Conservation (phyloP, 805 yeast genomes). For the Ogataea haglerorum region DNA sequence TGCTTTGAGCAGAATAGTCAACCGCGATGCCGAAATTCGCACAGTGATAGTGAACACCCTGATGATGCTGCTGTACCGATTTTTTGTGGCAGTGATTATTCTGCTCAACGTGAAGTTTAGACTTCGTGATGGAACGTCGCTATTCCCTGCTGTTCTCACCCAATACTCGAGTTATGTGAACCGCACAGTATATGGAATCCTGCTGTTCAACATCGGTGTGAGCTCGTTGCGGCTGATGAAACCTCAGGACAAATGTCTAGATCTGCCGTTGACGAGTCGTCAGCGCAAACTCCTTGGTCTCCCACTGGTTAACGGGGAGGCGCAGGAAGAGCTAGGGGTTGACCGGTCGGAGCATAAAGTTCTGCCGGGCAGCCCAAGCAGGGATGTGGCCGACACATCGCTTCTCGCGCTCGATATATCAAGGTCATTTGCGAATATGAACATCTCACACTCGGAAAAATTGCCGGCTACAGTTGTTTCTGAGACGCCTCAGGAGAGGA, state of each 20-base stretch:
- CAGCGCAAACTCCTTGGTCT: slow-evolving; percentile 49
- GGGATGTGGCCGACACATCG: slow-evolving; percentile 18
- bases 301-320: slow-evolving; percentile 13
- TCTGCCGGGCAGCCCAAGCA: slow-evolving; percentile 2
- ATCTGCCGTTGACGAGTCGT: slow-evolving; percentile 44
- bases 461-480: background rate
- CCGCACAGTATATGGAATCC: slow-evolving; percentile 23
- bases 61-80: slow-evolving; percentile 29
- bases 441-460: slow-evolving; percentile 13
- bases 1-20: slow-evolving; percentile 44
- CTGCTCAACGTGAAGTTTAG: slow-evolving; percentile 19
- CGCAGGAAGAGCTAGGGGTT: slow-evolving; percentile 7
- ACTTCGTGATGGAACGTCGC: slow-evolving; percentile 1
- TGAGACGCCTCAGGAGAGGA: slow-evolving; percentile 3
- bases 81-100: slow-evolving; percentile 25
- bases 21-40: slow-evolving; percentile 37
- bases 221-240: slow-evolving; percentile 33
- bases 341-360: background rate
- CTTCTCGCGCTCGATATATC: slow-evolving; percentile 25
- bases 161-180: slow-evolving; percentile 15
- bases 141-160: background rate
- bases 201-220: slow-evolving; percentile 29
- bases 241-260: slow-evolving; percentile 49
- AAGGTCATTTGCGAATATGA: slow-evolving; percentile 30
- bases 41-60: slow-evolving; percentile 32